Base-by-base conservation (phyloP, 2,329 filamentous ascomycete genomes). In the Talaromyces sp. region DNA sequence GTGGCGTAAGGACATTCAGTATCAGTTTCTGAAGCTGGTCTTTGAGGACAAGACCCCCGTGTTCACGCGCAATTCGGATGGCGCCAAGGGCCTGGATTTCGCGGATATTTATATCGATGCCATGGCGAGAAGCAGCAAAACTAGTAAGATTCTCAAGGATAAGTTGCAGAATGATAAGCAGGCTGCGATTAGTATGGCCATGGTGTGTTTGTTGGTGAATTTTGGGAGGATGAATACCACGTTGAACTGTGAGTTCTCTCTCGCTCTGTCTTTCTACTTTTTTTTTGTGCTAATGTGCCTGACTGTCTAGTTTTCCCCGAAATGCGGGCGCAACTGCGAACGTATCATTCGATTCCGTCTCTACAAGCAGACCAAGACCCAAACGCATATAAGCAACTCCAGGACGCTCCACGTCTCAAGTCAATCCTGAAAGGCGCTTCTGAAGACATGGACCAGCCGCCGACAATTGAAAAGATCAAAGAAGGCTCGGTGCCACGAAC, bases 161-260 rank as follows among this genome's bases (percentile, higher is more conserved):
- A 98, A 99, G 80, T 83, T 99, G 65, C 83, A 96, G 70, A 95
- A 89, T 67, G 95, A 99, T 73, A 88, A 91, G 70, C 88, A 91
- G 65, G 93, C 93, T 24, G 95, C 93, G 38, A 92, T 96, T 74
- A 93, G 91, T 71, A 99, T 99, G 95, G 95, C 95, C 58, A 99
- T 99, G 95, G 93, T 99, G 62, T 99, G 95, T 76, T 80, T 99
- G 65, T 80, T 99, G 69, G 95, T 99, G 73, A 99, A 99, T 71
- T 90, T 99, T 65, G 95, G 95, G 61, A 85, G 95, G 64, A 99
- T 99, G 95, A 99, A 99, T 76, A 99, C 95, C 1, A 99, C 95
- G 0, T 81, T 99, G 54, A 99, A 99, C 72, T 98, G 93, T 96
- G 86, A 75, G 32, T 10, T 57, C 0, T 29, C 21, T 24, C 13